A percentile compares a stretch with the other conserved stretches of the same genome.
phyloP scores from a whole-genome alignment of 1,284 basidiomycete species.

The Trichosporon asahii region DNA sequence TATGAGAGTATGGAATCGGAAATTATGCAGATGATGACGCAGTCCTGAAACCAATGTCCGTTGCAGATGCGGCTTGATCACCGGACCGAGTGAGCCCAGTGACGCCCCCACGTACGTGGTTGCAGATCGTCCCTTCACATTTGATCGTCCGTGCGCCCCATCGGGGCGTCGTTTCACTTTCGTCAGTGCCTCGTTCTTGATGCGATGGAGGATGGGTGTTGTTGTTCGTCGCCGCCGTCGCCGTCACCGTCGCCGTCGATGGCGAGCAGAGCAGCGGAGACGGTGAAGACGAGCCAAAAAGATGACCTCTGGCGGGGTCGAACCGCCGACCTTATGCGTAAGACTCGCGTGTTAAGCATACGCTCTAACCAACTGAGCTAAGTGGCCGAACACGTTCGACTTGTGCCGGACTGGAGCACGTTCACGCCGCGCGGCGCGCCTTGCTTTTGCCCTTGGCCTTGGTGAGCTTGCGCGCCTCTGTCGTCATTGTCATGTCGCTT shows the following conservation, averaged over 20 bases:
- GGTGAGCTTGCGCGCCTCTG: neutral
- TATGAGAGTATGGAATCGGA: neutral
- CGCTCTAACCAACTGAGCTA: conserved; percentile 2
- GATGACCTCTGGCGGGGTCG: neutral
- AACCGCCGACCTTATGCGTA: neutral
- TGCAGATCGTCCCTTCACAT: neutral
- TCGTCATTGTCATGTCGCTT: neutral
- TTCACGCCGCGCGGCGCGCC: neutral
- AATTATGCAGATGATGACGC: neutral
- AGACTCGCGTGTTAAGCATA: neutral
- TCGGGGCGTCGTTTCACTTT: neutral
- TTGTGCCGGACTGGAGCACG: neutral
- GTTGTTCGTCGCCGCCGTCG: neutral
- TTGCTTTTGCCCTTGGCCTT: neutral
- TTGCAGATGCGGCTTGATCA: neutral
- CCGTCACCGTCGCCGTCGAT: neutral
- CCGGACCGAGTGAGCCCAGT: neutral
- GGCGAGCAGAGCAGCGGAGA: no score
- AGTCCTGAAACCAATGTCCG: neutral
- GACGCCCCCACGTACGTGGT: no score
- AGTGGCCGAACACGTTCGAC: neutral
- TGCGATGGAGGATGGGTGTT: neutral
- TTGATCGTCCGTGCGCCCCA: neutral
- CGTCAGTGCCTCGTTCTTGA: neutral
- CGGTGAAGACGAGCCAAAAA: neutral